Percentiles rank a stretch among this genome's conserved stretches.
These are phyloP conservation scores for Penicillium sp. DNA, from an alignment of 2,329 filamentous ascomycete species.

Conservation along the genomic window DNA sequence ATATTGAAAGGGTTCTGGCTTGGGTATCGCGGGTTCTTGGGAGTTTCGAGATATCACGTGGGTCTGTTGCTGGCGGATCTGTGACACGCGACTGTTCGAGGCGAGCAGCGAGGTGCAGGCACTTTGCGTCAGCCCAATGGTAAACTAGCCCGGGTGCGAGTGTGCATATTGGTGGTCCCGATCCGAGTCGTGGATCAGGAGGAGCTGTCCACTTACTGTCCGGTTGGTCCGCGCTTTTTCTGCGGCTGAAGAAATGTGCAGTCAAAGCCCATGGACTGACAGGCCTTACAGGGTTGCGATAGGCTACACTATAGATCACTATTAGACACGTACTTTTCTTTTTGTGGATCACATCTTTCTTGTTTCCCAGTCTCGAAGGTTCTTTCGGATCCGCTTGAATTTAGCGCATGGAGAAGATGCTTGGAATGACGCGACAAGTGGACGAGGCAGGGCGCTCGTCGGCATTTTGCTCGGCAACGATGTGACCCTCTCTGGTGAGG, in stretches of 20 bases:
- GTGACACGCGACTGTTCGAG: conserved; percentile 24
- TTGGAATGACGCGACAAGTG: background rate
- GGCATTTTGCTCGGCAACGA: background rate
- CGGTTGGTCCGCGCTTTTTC: conserved; percentile 38
- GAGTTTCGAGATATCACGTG: conserved; percentile 15
- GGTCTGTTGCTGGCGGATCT: conserved; percentile 34
- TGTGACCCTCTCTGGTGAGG: too few species aligned
- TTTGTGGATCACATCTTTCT: background rate
- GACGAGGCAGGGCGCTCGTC: background rate
- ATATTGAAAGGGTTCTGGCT: conserved; percentile 19
- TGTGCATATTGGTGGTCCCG: background rate
- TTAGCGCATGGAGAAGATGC: background rate
- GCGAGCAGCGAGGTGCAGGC: conserved; percentile 15
- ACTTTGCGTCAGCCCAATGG: conserved; percentile 1
- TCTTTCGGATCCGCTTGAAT: background rate
- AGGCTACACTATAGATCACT: conserved; percentile 32
- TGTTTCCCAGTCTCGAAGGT: too few species aligned
- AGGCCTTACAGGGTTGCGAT: conserved; percentile 35
- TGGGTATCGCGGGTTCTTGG: conserved; percentile 11
- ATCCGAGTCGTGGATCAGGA: background rate
- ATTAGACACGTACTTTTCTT: conserved; percentile 7
- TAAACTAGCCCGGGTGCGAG: conserved; percentile 5
- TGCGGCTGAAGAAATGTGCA: conserved; percentile 40
- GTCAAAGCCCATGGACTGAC: conserved; percentile 34
- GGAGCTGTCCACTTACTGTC: conserved; percentile 26